Evolutionary conservation across 2,329 filamentous ascomycete genomes (phyloP).

Genomic region (Xylaria sp.): DNA sequence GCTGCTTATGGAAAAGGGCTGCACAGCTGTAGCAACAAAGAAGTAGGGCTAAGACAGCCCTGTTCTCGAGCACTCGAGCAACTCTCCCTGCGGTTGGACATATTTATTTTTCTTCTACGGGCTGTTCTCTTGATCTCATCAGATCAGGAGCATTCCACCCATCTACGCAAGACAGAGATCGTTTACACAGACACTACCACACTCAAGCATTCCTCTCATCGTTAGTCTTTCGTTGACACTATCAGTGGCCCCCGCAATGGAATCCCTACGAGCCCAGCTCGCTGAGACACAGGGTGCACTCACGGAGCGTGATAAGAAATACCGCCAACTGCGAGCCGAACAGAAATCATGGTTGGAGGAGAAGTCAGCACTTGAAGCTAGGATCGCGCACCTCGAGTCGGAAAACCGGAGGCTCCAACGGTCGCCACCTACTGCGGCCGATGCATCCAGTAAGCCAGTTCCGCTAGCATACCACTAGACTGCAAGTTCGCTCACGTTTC

Average conservation of each 20-base stretch:
- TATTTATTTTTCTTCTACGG: not conserved
- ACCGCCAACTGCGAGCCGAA: constrained; percentile 41
- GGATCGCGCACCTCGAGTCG: constrained; percentile 37
- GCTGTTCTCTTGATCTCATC: constrained; percentile 11
- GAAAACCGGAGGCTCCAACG: constrained; percentile 34
- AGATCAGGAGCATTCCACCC: constrained; percentile 12
- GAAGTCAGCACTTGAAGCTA: constrained; percentile 37
- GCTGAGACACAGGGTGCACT: constrained; percentile 45
- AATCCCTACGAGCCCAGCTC: constrained; percentile 45
- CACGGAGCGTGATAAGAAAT: constrained; percentile 42
- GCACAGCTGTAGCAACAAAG: constrained; percentile 27
- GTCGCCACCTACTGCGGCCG: not conserved
- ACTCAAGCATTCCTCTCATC: constrained; percentile 12
- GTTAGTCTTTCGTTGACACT: constrained; percentile 4
- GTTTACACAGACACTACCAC: constrained; percentile 7
- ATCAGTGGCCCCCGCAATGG: constrained; percentile 38
- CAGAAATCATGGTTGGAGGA: constrained; percentile 37
- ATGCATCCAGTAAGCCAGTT: constrained; percentile 4
- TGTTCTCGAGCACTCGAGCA: not conserved
- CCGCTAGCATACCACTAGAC: not conserved
- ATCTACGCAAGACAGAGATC: constrained; percentile 8
- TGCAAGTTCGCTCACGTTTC: not conserved
- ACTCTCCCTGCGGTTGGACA: not conserved
- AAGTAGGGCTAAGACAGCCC: constrained; percentile 13
- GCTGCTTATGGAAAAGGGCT: constrained; percentile 28